phyloP scores from a whole-genome alignment of 805 yeast genomes.

The Saturnispora sanitii region DNA sequence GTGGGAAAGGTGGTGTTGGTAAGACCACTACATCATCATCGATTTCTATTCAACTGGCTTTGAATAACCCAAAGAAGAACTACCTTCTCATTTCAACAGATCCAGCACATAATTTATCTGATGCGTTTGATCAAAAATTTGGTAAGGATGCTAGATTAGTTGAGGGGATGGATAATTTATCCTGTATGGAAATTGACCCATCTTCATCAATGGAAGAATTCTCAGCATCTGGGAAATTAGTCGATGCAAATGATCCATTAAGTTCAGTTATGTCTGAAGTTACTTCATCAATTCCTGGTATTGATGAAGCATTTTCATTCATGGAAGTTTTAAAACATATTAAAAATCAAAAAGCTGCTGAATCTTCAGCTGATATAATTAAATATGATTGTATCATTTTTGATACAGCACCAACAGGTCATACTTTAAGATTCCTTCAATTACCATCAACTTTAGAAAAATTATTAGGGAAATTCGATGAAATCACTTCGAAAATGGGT shows the following conservation, averaged over 20 bases:
- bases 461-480: slow-evolving; percentile 77
- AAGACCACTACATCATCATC: slow-evolving; percentile 97
- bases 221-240: slow-evolving; percentile 26
- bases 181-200: slow-evolving; percentile 99
- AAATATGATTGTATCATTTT: slow-evolving; percentile 83
- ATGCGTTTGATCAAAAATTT: slow-evolving; percentile 96
- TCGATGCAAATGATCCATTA: slow-evolving; percentile 54
- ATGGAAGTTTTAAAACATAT: slow-evolving; percentile 98
- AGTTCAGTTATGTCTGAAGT: slow-evolving; percentile 75
- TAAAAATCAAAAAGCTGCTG: slow-evolving; percentile 47
- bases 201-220: slow-evolving; percentile 87
- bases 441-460: slow-evolving; percentile 88
- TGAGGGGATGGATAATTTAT: slow-evolving; percentile 76
- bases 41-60: slow-evolving; percentile 86
- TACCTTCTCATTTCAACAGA: slow-evolving; percentile 90
- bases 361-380: slow-evolving; percentile 24
- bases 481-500: slow-evolving; percentile 77
- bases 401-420: slow-evolving; percentile 99
- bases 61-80: slow-evolving; percentile 66
- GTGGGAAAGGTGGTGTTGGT: slow-evolving; percentile 99
- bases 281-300: slow-evolving; percentile 94
- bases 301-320: slow-evolving; percentile 94
- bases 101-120: slow-evolving; percentile 96
- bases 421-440: slow-evolving; percentile 88
- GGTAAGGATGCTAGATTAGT: slow-evolving; percentile 94